Evolutionary conservation across 768 basidiomycete genomes (phyloP).

Genomic region (Boletus huronensis): DNA sequence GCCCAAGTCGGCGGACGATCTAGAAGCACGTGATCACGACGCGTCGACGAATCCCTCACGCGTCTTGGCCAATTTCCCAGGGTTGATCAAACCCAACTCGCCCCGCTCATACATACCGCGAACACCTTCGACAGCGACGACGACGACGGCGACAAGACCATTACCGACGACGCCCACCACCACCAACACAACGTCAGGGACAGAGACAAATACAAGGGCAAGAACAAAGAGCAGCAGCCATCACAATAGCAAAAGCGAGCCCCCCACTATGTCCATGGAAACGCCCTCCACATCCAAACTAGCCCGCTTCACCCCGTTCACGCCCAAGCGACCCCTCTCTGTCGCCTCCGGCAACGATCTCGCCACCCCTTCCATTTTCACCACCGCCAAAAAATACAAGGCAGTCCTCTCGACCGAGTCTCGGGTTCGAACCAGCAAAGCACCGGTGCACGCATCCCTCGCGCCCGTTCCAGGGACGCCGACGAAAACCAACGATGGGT

Average conservation of each 20-base stretch:
- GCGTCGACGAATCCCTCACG: conserved; percentile 19
- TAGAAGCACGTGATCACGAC: conserved; percentile 28
- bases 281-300: conserved; percentile 36
- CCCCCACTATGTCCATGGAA: conserved; percentile 2
- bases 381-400: conserved; percentile 64
- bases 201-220: background rate
- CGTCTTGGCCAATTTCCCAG: conserved; percentile 28
- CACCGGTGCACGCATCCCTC: conserved; percentile 27
- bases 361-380: conserved; percentile 35
- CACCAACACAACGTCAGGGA: background rate
- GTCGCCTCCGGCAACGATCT: conserved; percentile 33
- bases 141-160: background rate
- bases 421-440: conserved; percentile 31
- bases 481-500: conserved; percentile 38
- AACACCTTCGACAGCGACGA: conserved; percentile 1
- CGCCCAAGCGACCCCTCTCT: conserved; percentile 52
- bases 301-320: conserved; percentile 45
- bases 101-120: background rate
- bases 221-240: background rate
- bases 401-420: conserved; percentile 52
- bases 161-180: background rate
- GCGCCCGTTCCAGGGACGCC: conserved; percentile 54
- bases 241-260: conserved; percentile 1
- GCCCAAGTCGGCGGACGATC: background rate
- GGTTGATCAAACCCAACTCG: conserved; percentile 24